Percentiles rank a stretch among this genome's conserved stretches.
These are phyloP conservation scores for Aphanomyces euteiches DNA, from an alignment of 352 stramenopile genomes.

Conservation along the genomic window DNA sequence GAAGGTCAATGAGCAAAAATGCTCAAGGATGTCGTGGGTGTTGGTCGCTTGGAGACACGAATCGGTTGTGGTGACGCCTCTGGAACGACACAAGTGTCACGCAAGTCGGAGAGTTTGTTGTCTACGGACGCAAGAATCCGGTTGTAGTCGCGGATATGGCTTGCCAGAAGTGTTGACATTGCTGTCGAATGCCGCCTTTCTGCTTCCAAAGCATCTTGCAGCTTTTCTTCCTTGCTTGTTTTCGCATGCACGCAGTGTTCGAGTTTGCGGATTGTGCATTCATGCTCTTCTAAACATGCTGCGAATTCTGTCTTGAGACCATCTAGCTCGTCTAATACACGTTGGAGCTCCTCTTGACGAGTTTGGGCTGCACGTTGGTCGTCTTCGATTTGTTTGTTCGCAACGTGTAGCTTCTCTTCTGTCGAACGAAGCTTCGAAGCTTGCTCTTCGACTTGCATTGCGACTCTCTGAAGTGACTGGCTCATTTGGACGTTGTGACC, in stretches of 20 bases:
- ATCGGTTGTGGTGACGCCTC: constrained; percentile 23
- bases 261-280: constrained; percentile 11
- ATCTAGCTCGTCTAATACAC: constrained; percentile 34
- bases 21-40: constrained; percentile 13
- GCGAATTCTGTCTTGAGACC: constrained; percentile 47
- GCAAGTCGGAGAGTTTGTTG: constrained; percentile 50
- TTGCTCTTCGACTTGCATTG: constrained; percentile 18
- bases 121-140: constrained; percentile 63
- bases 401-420: constrained; percentile 17
- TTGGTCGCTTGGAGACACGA: background rate
- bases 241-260: constrained; percentile 5
- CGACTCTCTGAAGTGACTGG: constrained; percentile 16
- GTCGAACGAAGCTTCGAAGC: constrained; percentile 11
- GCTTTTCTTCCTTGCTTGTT: constrained; percentile 39
- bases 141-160: constrained; percentile 58
- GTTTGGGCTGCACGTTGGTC: constrained; percentile 32
- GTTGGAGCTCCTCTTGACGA: constrained; percentile 42
- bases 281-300: constrained; percentile 35
- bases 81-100: constrained; percentile 36
- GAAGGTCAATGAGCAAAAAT: constrained; percentile 24
- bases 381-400: constrained; percentile 34
- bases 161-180: constrained; percentile 45
- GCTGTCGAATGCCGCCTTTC: constrained; percentile 55
- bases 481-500: constrained; percentile 7
- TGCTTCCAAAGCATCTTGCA: constrained; percentile 41